Base-by-base conservation (phyloP, 2,329 filamentous ascomycete genomes). In the Stagonosporopsis vannaccii region DNA sequence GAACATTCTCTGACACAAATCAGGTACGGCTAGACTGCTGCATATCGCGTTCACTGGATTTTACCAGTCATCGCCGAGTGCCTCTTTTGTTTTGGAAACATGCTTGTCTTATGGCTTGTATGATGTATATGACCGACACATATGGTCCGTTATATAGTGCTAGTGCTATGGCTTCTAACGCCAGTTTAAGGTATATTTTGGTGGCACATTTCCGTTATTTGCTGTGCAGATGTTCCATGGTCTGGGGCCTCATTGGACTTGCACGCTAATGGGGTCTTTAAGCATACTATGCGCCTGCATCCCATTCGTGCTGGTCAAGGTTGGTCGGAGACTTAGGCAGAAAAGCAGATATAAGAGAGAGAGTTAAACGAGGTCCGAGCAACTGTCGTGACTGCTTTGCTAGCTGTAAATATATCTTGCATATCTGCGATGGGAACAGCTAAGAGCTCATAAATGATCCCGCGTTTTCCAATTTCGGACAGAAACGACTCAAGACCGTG, bases 201-300 rank as follows among this genome's bases (percentile, higher is more conserved):
- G 82, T 0, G 83, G 80, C 1, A 81, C 78, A 0, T 88, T 89
- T 51, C 86, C 86, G 0, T 68, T 89, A 0, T 89, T 88, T 60
- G 83, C 84, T 0, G 73, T 88, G 1, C 84, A 86, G 56, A 70
- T 69, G 59, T 63, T 59, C n/a, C 45, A 41, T 6, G 11, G 37
- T 3, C 13, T 63, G 4, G 57, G 56, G 2, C 36, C 50, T 6
- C 47, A 60, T 7, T 64, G 59, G 56, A 51, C 56, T 12, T 61
- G 55, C 36, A 61, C 52, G 3, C 26, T 63, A 6, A 8, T 63
- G 19, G 58, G 58, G 0, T 59, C 52, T 25, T 36, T 61, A 23
- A 59, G 56, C 32, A 47, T 61, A 6, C 11, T 59, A 5, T 46
- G 57, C 6, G 39, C 47, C 0, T 50, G 39, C 6, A 51, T 64